Conservation (phyloP, 2,329 filamentous ascomycete species). For the Fusarium penzigii region DNA sequence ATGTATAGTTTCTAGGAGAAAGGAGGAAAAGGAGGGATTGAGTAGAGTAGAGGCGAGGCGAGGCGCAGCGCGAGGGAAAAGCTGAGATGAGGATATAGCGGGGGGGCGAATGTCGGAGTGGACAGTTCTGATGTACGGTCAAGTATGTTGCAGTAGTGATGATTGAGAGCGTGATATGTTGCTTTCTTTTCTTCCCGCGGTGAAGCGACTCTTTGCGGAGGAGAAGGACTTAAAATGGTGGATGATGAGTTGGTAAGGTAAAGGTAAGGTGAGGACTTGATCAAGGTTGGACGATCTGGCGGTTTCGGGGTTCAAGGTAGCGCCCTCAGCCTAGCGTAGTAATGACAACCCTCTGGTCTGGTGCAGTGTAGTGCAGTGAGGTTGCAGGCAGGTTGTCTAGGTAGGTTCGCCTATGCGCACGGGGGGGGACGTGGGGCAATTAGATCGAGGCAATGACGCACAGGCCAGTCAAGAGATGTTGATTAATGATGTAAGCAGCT, state of each 20-base stretch:
- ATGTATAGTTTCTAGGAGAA: neutral
- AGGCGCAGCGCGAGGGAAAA: constrained; percentile 18
- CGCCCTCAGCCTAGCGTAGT: neutral
- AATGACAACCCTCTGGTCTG: too few relatives aligned
- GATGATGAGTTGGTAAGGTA: neutral
- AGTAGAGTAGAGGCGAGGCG: constrained; percentile 9
- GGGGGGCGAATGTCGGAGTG: constrained; percentile 2
- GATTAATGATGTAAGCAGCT: neutral
- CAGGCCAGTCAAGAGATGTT: constrained; percentile 4
- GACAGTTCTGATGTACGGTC: constrained; percentile 6
- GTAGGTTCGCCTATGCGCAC: neutral
- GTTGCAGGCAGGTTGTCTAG: constrained; percentile 9
- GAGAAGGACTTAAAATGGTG: neutral
- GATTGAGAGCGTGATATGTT: neutral
- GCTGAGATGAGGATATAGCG: constrained; percentile 13
- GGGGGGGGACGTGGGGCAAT: constrained; percentile 20
- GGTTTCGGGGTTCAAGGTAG: neutral
- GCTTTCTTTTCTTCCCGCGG: too few relatives aligned
- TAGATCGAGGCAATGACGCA: constrained; percentile 19
- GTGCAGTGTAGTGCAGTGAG: constrained; percentile 4
- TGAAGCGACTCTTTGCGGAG: too few relatives aligned
- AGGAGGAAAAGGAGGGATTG: neutral
- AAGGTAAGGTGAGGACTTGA: too few relatives aligned
- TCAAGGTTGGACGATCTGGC: neutral
- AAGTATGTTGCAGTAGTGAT: neutral